Evolutionary conservation across 257 asterid species (phyloP), one percentile per base, ranked within the genome.

Genomic region (Anisodus acutangulus): DNA sequence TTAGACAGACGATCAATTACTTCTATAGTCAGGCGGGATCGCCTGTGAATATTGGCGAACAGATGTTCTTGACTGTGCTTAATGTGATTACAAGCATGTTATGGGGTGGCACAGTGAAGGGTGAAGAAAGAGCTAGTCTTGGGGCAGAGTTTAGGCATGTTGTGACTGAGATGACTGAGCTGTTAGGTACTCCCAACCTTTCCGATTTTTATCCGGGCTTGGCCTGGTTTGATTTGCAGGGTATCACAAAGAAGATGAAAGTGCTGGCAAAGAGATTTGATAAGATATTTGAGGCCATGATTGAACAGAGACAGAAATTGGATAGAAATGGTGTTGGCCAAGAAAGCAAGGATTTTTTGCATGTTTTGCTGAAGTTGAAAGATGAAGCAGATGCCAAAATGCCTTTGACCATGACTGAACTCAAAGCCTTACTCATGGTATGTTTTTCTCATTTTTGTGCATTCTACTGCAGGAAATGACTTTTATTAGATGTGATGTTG

Each of bases 391-490:
- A 90, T 88, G 87, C 88, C 9, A 92, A 91, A 80, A 83, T 85
- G 9, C 91, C 93, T 31, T 83, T 94, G 2, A 92, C 94, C 58
- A 90, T 90, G 88, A 84, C 88, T 47, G 95, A 93, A 81, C 87
- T 94, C 57, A 94, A 93, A 90, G 92, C 97, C 85, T 70, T 94
- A 9, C 91, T 94, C 88, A 93, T 92, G 97, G 98, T 94, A 90
- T 26, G 72, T 1, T 15, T 22, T 39, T 12, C 9, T 62, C 76
- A 62, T 41, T n/a, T 22, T 57, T 37, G 53, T 19, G 59, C 80
- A 45, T 45, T 31, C 6, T 11, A 5, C 58, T 72, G 3, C 9
- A 19, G 19, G 80, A 72, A 10, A 72, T 19, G 35, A 67, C 51
- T 37, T 68, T 15, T 2, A 68, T 37, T 39, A 39, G 51, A 68